phyloP scores from a whole-genome alignment of 1,284 basidiomycete genomes.

The Stygiomarasmius scandens region DNA sequence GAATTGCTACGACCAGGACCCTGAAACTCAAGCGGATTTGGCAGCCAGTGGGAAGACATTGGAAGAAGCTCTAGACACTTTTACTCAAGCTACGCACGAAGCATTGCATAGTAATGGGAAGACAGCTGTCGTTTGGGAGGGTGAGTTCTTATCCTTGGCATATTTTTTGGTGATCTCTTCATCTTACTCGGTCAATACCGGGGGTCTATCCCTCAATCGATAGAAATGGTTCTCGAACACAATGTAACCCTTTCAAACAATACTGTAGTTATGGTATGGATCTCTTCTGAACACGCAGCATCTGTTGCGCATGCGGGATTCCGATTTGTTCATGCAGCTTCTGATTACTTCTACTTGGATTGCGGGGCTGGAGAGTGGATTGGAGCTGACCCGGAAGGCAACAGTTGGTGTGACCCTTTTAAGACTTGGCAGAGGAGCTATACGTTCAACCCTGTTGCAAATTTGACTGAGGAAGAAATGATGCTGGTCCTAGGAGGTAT shows the following conservation, averaged over 20 bases:
- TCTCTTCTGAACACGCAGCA: slow-evolving; percentile 62
- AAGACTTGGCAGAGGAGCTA: slow-evolving; percentile 73
- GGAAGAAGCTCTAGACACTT: slow-evolving; percentile 58
- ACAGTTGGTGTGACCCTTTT: slow-evolving; percentile 71
- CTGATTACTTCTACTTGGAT: slow-evolving; percentile 81
- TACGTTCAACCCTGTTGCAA: slow-evolving; percentile 56
- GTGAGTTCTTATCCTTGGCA: slow-evolving; percentile 20
- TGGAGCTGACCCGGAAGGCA: slow-evolving; percentile 50
- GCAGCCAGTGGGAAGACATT: slow-evolving; percentile 53
- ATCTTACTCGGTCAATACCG: too few species aligned
- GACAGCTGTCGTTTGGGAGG: slow-evolving; percentile 50
- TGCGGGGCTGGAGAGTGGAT: slow-evolving; percentile 84
- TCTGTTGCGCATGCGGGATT: slow-evolving; percentile 62
- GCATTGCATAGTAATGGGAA: slow-evolving; percentile 40
- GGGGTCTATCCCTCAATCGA: slow-evolving; percentile 8
- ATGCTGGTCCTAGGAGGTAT: slow-evolving; percentile 52
- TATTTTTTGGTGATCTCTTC: neutral
- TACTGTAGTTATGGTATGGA: slow-evolving; percentile 82
- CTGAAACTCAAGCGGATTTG: slow-evolving; percentile 56
- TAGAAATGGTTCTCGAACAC: slow-evolving; percentile 73
- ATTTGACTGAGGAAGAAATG: slow-evolving; percentile 38
- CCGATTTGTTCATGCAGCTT: slow-evolving; percentile 67
- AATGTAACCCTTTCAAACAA: slow-evolving; percentile 64
- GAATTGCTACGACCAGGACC: slow-evolving; percentile 68
- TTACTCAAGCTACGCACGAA: slow-evolving; percentile 31